Percentiles rank a stretch among this genome's conserved stretches.
Evolutionary conservation across 2,329 filamentous ascomycete genomes (phyloP).

Genomic region (Phialophora chinensis): DNA sequence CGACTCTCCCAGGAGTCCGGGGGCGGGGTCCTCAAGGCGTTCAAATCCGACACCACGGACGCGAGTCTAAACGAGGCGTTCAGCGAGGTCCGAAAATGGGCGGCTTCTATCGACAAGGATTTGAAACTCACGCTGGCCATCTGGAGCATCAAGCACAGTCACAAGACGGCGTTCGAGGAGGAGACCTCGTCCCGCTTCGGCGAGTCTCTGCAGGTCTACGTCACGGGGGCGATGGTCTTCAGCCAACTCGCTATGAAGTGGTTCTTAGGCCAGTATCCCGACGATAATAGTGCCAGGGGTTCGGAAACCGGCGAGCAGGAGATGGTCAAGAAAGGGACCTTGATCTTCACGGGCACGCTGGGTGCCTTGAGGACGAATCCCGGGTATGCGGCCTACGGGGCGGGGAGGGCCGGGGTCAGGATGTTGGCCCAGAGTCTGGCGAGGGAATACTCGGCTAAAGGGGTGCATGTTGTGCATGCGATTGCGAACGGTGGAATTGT

Average conservation of each 20-base stretch:
- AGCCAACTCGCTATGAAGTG: constrained; percentile 58
- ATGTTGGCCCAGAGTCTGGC: constrained; percentile 63
- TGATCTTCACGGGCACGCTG: constrained; percentile 64
- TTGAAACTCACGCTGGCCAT: constrained; percentile 61
- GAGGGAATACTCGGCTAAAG: constrained; percentile 62
- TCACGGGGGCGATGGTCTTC: constrained; percentile 63
- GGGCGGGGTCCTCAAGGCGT: constrained; percentile 57
- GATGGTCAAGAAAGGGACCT: constrained; percentile 61
- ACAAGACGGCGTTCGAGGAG: constrained; percentile 61
- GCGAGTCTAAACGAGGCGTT: constrained; percentile 57
- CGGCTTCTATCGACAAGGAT: constrained; percentile 43
- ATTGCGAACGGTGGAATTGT: constrained; percentile 60
- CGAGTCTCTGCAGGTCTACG: constrained; percentile 58
- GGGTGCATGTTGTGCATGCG: constrained; percentile 65
- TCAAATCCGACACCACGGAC: constrained; percentile 59
- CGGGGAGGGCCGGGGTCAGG: constrained; percentile 58
- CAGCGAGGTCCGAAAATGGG: constrained; percentile 49
- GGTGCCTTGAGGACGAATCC: constrained; percentile 61
- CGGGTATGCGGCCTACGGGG: constrained; percentile 62
- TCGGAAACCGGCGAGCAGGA: constrained; percentile 43
- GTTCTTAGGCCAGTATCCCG: constrained; percentile 46
- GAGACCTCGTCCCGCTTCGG: constrained; percentile 60
- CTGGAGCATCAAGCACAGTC: constrained; percentile 62
- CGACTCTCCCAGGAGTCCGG: constrained; percentile 54
- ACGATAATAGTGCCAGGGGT: constrained; percentile 44